Base-by-base conservation (phyloP, 2,329 filamentous ascomycete genomes). In the Ophiocordyceps unilateralis region DNA sequence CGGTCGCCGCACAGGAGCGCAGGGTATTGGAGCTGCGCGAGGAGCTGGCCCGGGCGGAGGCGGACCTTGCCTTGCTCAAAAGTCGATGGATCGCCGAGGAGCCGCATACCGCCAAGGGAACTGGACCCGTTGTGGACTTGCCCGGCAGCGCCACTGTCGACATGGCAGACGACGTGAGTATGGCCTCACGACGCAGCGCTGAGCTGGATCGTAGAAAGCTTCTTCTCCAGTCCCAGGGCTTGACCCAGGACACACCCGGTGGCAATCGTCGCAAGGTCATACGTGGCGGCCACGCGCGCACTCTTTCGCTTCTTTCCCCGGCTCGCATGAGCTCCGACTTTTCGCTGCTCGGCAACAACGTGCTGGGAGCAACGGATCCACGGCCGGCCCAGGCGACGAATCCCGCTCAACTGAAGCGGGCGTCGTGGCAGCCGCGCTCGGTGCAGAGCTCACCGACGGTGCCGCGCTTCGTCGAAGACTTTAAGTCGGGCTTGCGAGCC, bases 1-100 rank as follows among this genome's bases (percentile, higher is more conserved):
- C 88, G 45, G 82, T 98, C 53, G 91, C 91, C 39, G 80, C 85
- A 14, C 88, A 96, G 63, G 91, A 98, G 64, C 74, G 91, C 45
- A 79, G 78, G 50, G 89, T 98, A 2, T 65, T 98, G 45, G 91
- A 96, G 62, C 67, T 98, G 42, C 82, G 80, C 46, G 91, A 98
- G 59, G 89, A 96, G 60, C 68, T 98, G n/a, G 66, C 69, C 21
- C 80, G 79, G 46, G 89, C 91, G 6, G 89, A 98, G 58, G 64
- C 67, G 12, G 83, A 93, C 40, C 67, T 98, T 36, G 67, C 68
- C 40, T 73, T 67, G 37, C 67, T 98, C 47, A 96, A 95, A 67
- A 81, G 75, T 53, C 81, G 87, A 59, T 96, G 85, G 81, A 75
- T 83, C 2, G 64, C 69, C 14, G 78, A 87, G 47, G 87, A 95